These are phyloP conservation scores for Salix arbutifolia DNA, from an alignment of 345 rosid genomes.

Conservation along the genomic window DNA sequence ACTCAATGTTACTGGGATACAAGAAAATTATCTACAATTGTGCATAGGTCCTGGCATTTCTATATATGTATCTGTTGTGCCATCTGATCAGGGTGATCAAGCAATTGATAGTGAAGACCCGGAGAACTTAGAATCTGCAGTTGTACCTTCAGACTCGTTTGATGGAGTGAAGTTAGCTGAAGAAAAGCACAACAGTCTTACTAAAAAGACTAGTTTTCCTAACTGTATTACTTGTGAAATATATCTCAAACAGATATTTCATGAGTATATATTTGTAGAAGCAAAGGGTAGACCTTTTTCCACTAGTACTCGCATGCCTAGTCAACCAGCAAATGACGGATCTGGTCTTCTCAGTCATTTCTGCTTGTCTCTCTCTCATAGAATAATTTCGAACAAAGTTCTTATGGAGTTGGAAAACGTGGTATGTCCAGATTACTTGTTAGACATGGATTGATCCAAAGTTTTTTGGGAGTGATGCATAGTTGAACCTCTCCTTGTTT, in stretches of 20 bases:
- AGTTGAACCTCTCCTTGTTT: neutral
- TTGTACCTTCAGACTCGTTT: conserved; percentile 40
- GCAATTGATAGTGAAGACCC: conserved; percentile 25
- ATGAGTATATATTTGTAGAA: conserved; percentile 53
- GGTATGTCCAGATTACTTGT: conserved; percentile 41
- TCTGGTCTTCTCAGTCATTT: conserved; percentile 78
- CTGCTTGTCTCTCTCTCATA: conserved; percentile 80
- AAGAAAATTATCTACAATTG: conserved; percentile 72
- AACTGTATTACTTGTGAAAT: conserved; percentile 60
- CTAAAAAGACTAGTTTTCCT: conserved; percentile 48
- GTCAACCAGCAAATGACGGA: conserved; percentile 47
- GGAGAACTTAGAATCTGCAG: conserved; percentile 38
- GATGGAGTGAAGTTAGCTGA: conserved; percentile 40
- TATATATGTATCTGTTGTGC: conserved; percentile 59
- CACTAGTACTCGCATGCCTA: conserved; percentile 36
- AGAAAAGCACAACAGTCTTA: conserved; percentile 26
- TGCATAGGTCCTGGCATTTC: conserved; percentile 72
- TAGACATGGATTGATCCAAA: conserved; percentile 1
- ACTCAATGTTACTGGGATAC: conserved; percentile 72
- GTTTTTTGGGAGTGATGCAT: neutral
- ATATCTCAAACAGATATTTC: conserved; percentile 76
- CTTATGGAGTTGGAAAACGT: conserved; percentile 67
- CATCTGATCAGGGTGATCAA: conserved; percentile 40
- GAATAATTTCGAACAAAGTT: conserved; percentile 74
- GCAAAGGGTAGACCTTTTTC: conserved; percentile 45